These are phyloP conservation scores for Phyllosticta ampelicida DNA, from an alignment of 2,329 filamentous ascomycete species.

Conservation along the genomic window DNA sequence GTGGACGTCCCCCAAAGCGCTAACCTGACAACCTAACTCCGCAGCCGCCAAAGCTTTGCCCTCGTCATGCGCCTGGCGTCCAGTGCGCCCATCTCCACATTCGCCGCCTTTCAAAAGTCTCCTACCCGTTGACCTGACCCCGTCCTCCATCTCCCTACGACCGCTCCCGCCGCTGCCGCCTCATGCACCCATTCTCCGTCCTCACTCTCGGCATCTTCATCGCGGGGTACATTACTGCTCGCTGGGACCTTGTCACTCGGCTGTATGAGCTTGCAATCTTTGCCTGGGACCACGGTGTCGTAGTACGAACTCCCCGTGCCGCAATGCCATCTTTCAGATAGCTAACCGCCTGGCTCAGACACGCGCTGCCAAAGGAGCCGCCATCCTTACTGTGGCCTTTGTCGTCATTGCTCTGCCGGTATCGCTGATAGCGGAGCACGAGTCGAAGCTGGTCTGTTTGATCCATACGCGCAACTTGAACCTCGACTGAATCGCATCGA, in stretches of 20 bases:
- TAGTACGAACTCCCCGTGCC: slow-evolving; percentile 49
- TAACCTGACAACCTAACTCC: neutral
- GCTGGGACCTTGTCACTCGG: slow-evolving; percentile 95
- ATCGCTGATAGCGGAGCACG: slow-evolving; percentile 67
- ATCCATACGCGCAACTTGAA: neutral
- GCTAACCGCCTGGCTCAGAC: slow-evolving; percentile 43
- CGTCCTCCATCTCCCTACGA: neutral
- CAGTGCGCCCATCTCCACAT: slow-evolving; percentile 1
- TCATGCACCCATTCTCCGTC: slow-evolving; percentile 97
- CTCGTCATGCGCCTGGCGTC: slow-evolving; percentile 9
- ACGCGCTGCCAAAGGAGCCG: slow-evolving; percentile 76
- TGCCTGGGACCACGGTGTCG: slow-evolving; percentile 96
- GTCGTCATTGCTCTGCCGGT: slow-evolving; percentile 75
- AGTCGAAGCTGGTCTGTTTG: slow-evolving; percentile 63
- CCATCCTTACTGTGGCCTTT: slow-evolving; percentile 73
- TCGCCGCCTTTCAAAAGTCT: neutral
- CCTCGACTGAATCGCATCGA: neutral
- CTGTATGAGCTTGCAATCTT: slow-evolving; percentile 96
- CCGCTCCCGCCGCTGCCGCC: slow-evolving; percentile 17
- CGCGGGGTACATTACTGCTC: slow-evolving; percentile 97
- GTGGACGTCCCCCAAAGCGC: neutral
- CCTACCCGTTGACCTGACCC: neutral
- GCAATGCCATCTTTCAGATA: neutral
- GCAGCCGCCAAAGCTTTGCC: slow-evolving; percentile 5
- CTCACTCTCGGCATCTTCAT: slow-evolving; percentile 97